phyloP scores from a whole-genome alignment of 495 filamentous ascomycete species.

The Xylaria telfairii region DNA sequence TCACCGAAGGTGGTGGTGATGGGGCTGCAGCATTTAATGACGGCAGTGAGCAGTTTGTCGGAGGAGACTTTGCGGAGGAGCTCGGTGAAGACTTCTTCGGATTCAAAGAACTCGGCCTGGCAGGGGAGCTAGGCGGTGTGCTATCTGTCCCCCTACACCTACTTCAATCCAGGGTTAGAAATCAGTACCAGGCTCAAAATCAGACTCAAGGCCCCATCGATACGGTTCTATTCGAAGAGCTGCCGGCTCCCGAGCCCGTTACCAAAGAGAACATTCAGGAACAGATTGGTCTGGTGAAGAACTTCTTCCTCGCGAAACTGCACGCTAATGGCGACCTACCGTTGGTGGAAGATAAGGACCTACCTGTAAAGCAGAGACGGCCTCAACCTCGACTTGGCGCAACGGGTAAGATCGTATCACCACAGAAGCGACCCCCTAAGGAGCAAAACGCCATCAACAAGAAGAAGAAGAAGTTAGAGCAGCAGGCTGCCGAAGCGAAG shows the following conservation, averaged over 20 bases:
- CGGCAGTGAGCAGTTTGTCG: constrained; percentile 95
- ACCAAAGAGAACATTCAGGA: constrained; percentile 75
- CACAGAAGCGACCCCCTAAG: constrained; percentile 83
- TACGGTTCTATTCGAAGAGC: constrained; percentile 69
- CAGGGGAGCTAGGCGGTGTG: constrained; percentile 84
- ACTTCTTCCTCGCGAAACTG: constrained; percentile 88
- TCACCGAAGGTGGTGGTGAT: constrained; percentile 79
- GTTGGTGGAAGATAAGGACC: constrained; percentile 91
- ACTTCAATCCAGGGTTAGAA: constrained; percentile 87
- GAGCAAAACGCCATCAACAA: constrained; percentile 74
- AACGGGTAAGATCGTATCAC: constrained; percentile 91
- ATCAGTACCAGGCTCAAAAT: constrained; percentile 76
- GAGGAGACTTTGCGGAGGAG: constrained; percentile 96
- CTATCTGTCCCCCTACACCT: constrained; percentile 94
- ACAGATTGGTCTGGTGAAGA: constrained; percentile 84
- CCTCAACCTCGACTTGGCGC: constrained; percentile 93
- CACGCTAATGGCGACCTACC: constrained; percentile 80
- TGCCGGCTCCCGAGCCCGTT: constrained; percentile 77
- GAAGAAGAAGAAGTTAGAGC: constrained; percentile 74
- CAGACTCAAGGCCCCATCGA: constrained; percentile 58
- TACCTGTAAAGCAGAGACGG: constrained; percentile 87
- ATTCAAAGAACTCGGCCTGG: constrained; percentile 93
- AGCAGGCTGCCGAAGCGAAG: constrained; percentile 50
- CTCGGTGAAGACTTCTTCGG: constrained; percentile 99
- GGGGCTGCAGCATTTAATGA: constrained; percentile 92